Evolutionary conservation across 352 stramenopile genomes (phyloP), one percentile per base, ranked within the genome.

Genomic region (Thalassiosira exigua): DNA sequence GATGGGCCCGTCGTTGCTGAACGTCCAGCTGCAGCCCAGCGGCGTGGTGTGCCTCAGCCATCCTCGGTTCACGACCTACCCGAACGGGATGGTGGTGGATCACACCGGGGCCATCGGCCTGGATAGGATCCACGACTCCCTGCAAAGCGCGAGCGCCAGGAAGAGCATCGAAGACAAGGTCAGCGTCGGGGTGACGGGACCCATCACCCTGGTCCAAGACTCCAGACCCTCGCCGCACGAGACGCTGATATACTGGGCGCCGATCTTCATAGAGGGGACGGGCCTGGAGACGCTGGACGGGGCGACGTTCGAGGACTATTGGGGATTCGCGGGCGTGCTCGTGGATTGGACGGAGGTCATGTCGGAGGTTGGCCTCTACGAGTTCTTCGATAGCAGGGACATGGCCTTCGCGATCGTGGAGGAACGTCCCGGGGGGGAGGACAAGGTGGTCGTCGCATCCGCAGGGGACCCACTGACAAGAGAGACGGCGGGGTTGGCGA

Each of bases 1-100:
- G 70, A 86, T 48, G 81, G 71, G 0, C 46, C 84, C 27, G 57
- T 91, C 4, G 46, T 79, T 11, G 81, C 74, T 32, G 74, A 89
- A 36, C 77, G 85, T 33, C 58, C 89, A 12, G 69, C 59, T 51
- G n/a, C n/a, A n/a, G n/a, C 80, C 84, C 32, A 59, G 53, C 4
- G 75, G 70, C 30, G 70, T 81, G 2, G 42, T 79, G 12, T 90
- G 84, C 24, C 46, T 87, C n/a, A 41, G 65, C 11, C 42, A 90
- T 30, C 83, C 76, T 41, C 57, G 44, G 24, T 32, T 0, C 57
- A 81, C 50, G 75, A 84, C 32, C 81, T 74, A 56, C 5, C 52
- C 39, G 32, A 67, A 19, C 33, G 60, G 39, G 9, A 56, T 56
- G 11, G 59, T 70, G 41, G 4, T 79, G 29, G 59, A 77, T 53